Conservation (phyloP, 176 grass and related monocot species). For the Hyparrhenia diplandra region DNA sequence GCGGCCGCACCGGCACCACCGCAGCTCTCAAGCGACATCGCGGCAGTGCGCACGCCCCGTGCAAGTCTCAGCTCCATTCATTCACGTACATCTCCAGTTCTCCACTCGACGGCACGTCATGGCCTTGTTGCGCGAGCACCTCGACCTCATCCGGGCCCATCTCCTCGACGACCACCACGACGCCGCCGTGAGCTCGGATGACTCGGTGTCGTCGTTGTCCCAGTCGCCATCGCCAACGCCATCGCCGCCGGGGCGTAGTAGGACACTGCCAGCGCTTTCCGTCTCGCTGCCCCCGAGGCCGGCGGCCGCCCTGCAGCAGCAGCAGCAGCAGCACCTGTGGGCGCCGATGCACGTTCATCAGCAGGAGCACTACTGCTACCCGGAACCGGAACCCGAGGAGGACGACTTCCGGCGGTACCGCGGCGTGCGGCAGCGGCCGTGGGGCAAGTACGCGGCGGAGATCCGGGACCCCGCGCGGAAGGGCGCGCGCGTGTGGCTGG, state of each 20-base stretch:
- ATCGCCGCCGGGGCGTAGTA: background rate
- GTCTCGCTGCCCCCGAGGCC: constrained; percentile 21
- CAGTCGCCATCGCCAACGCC: constrained; percentile 14
- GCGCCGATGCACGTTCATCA: background rate
- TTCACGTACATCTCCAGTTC: background rate
- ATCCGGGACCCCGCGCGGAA: constrained; percentile 71
- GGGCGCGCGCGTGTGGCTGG: constrained; percentile 82
- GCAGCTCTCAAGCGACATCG: background rate
- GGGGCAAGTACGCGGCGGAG: constrained; percentile 89
- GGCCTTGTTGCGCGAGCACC: constrained; percentile 30
- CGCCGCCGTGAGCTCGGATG: too few species aligned
- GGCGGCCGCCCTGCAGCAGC: background rate
- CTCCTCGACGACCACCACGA: too few species aligned
- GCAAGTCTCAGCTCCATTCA: background rate
- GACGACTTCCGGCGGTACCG: constrained; percentile 53
- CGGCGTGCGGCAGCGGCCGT: constrained; percentile 71
- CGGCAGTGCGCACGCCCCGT: background rate
- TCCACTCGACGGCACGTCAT: background rate
- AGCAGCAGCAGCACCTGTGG: background rate
- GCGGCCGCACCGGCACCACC: background rate
- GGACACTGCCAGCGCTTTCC: constrained; percentile 10
- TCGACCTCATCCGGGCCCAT: constrained; percentile 26
- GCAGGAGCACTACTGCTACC: background rate
- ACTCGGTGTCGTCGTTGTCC: background rate
- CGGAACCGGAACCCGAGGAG: background rate